Evolutionary conservation across 2,329 filamentous ascomycete genomes (phyloP).

Genomic region (Fonsecaea erecta): DNA sequence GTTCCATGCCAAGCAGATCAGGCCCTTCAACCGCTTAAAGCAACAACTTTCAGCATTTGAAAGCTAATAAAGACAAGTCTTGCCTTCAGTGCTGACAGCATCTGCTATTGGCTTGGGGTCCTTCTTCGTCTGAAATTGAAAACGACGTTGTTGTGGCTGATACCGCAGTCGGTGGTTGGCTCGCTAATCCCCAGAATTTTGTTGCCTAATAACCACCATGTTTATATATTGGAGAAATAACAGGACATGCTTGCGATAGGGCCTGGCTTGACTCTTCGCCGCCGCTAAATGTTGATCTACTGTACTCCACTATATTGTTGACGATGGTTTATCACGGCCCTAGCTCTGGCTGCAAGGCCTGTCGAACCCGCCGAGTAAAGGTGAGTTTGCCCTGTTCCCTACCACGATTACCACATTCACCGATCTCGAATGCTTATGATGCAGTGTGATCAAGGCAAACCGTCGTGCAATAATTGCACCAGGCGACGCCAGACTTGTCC

Average conservation of each 20-base stretch:
- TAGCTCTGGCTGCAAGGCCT: slow-evolving; percentile 35
- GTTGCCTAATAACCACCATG: slow-evolving; percentile 11
- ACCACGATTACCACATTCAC: neutral
- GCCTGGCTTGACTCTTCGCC: neutral
- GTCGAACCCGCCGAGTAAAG: slow-evolving; percentile 37
- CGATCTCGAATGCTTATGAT: neutral
- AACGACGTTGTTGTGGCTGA: slow-evolving; percentile 25
- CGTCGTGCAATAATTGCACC: slow-evolving; percentile 38
- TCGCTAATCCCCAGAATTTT: slow-evolving; percentile 14
- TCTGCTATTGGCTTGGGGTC: slow-evolving; percentile 1
- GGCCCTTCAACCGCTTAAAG: neutral
- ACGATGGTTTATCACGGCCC: slow-evolving; percentile 39
- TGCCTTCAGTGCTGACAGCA: neutral
- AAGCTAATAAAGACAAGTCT: neutral
- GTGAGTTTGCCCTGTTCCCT: slow-evolving; percentile 15
- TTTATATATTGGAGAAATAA: slow-evolving; percentile 19
- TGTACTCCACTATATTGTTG: neutral
- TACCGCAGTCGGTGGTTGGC: neutral
- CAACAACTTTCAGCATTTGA: neutral
- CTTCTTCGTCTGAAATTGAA: neutral
- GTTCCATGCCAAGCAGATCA: slow-evolving; percentile 8
- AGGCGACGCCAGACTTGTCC: slow-evolving; percentile 32
- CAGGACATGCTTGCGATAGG: slow-evolving; percentile 22
- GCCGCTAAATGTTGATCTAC: slow-evolving; percentile 5
- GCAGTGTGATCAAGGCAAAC: slow-evolving; percentile 37